A percentile compares a stretch with the other conserved stretches of the same genome.
Conservation (phyloP, 495 filamentous ascomycete species). For the Xylaria palmicola region DNA sequence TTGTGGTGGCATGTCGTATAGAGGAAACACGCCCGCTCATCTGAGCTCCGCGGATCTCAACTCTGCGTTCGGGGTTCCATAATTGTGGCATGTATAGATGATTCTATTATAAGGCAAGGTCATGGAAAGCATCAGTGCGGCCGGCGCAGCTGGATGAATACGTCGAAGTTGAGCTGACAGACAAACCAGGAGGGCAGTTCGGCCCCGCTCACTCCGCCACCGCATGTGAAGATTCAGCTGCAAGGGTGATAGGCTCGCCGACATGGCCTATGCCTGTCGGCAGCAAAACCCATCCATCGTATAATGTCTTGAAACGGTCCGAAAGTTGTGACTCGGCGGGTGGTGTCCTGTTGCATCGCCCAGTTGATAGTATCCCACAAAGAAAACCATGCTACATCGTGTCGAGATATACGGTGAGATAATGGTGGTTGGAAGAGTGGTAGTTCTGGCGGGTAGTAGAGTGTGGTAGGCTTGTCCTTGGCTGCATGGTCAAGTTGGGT, state of each 20-base stretch:
- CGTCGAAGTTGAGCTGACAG: background rate
- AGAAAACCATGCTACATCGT: background rate
- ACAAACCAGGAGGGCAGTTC: background rate
- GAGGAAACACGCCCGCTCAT: background rate
- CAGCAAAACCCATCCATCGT: background rate
- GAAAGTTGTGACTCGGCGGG: background rate
- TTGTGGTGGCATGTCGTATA: background rate
- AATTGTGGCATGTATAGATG: background rate
- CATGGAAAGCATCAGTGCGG: background rate
- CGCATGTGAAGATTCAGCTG: conserved; percentile 22
- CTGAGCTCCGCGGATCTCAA: background rate
- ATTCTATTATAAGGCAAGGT: background rate
- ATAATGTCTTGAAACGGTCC: background rate
- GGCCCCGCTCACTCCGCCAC: conserved; percentile 7
- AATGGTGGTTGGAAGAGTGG: background rate
- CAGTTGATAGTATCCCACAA: background rate
- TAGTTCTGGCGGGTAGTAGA: background rate
- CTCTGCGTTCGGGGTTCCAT: background rate
- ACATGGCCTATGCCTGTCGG: background rate
- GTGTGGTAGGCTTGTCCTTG: background rate
- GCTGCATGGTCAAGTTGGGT: conserved; percentile 2
- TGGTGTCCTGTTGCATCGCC: background rate
- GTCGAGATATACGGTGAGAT: background rate
- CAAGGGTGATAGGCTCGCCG: conserved; percentile 14
- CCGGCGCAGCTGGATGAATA: background rate